Conservation (phyloP, 305 asterid species). For the Withania somnifera region DNA sequence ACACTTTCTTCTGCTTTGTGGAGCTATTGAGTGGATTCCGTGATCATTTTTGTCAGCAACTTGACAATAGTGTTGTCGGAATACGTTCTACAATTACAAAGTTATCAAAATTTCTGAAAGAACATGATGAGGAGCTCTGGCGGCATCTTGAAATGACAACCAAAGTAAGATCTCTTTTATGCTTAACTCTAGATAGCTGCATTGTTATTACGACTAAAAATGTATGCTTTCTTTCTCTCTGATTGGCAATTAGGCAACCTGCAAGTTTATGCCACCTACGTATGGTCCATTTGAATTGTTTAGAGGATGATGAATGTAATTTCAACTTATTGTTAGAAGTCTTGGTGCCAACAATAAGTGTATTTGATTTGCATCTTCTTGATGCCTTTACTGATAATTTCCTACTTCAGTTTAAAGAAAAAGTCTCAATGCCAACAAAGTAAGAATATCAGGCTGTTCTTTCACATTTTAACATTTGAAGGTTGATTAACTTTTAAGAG, state of each 20-base stretch:
- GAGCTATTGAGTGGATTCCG: conserved; percentile 89
- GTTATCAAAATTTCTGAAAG: conserved; percentile 73
- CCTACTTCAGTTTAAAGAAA: background rate
- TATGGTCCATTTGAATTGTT: background rate
- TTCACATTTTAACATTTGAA: background rate
- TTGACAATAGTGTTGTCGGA: conserved; percentile 94
- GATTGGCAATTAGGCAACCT: background rate
- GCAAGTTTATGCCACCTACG: background rate
- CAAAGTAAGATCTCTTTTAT: conserved; percentile 39
- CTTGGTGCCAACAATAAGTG: background rate
- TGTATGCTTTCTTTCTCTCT: background rate
- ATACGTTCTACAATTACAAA: conserved; percentile 87
- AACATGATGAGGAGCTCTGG: conserved; percentile 97
- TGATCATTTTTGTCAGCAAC: conserved; percentile 92
- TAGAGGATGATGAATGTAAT: background rate
- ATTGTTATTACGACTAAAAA: background rate
- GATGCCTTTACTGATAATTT: background rate
- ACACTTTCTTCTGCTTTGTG: conserved; percentile 93
- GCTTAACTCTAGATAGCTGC: background rate
- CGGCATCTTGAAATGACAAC: conserved; percentile 95
- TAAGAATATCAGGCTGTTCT: background rate
- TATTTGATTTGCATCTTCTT: background rate
- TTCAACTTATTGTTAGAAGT: conserved; percentile 1
- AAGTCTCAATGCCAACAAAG: background rate
- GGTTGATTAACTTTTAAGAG: background rate